Conservation (phyloP, 352 stramenopile species). For the Globisporangium rhizosaccharum region DNA sequence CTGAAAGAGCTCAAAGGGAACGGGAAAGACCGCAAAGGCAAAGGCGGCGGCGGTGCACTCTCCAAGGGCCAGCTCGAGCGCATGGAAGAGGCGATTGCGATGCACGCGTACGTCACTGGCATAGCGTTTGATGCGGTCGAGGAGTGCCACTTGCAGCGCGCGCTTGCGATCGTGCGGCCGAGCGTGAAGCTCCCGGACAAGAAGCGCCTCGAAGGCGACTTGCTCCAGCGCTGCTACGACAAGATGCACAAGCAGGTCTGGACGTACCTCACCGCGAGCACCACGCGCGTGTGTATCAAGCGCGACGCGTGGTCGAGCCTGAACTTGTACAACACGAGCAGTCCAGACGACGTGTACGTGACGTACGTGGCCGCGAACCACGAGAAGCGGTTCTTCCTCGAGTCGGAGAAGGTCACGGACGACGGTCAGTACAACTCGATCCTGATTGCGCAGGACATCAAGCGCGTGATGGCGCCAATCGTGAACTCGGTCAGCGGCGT, state of each 20-base stretch:
- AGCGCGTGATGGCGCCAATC: slow-evolving; percentile 74
- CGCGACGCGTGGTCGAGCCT: slow-evolving; percentile 74
- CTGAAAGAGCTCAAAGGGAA: slow-evolving; percentile 28
- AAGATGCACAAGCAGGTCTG: slow-evolving; percentile 86
- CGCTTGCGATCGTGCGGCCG: slow-evolving; percentile 47
- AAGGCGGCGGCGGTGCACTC: slow-evolving; percentile 28
- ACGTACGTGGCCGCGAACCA: slow-evolving; percentile 79
- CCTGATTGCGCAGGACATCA: slow-evolving; percentile 80
- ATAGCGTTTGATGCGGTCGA: slow-evolving; percentile 76
- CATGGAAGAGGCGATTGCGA: slow-evolving; percentile 73
- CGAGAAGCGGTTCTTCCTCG: slow-evolving; percentile 76
- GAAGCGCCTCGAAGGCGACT: slow-evolving; percentile 56
- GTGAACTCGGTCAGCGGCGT: slow-evolving; percentile 63
- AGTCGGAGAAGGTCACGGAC: slow-evolving; percentile 62
- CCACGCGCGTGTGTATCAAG: slow-evolving; percentile 66
- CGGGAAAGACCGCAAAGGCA: slow-evolving; percentile 36
- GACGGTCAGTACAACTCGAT: slow-evolving; percentile 72
- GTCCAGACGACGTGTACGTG: slow-evolving; percentile 60
- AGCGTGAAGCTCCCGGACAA: slow-evolving; percentile 65
- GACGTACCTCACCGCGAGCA: slow-evolving; percentile 59
- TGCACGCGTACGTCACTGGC: slow-evolving; percentile 77
- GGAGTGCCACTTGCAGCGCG: slow-evolving; percentile 62
- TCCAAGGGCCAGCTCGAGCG: slow-evolving; percentile 63
- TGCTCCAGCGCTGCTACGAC: slow-evolving; percentile 70
- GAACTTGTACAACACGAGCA: slow-evolving; percentile 72